Evolutionary conservation across 2,329 filamentous ascomycete genomes (phyloP).

Genomic region (Aspergillus viridinutans): DNA sequence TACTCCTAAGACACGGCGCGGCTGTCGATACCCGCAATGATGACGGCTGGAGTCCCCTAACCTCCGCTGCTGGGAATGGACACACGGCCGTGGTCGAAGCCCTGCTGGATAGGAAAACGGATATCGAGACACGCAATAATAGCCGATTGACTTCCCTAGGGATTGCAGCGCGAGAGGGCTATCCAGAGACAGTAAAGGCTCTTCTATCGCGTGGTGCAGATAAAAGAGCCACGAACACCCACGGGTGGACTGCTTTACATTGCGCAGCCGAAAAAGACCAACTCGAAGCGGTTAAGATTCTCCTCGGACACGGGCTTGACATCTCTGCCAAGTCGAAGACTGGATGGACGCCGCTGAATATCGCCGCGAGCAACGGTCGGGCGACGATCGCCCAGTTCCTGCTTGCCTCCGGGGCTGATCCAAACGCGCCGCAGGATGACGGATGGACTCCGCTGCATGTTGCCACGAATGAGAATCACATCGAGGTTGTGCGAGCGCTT

Average conservation of each 20-base stretch:
- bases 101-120: not conserved
- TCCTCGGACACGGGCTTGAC: not conserved
- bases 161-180: not conserved
- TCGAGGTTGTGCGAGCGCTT: not conserved
- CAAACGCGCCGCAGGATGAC: not conserved
- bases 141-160: not conserved
- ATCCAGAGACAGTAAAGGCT: not conserved
- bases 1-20: not conserved
- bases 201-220: not conserved
- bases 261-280: not conserved
- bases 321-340: not conserved
- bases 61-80: not conserved
- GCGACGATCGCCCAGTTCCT: not conserved
- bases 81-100: not conserved
- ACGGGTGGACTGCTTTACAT: not conserved
- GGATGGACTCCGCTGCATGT: constrained; percentile 1
- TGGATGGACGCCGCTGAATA: not conserved
- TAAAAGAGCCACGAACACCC: not conserved
- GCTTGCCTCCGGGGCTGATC: not conserved
- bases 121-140: not conserved
- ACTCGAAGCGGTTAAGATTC: not conserved
- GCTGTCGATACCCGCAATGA: not conserved
- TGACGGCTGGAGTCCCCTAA: not conserved
- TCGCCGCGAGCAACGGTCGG: not conserved
- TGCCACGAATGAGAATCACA: not conserved